Conservation (phyloP, 371 early-diverging fungal genomes). For the Chytridiales sp. region DNA sequence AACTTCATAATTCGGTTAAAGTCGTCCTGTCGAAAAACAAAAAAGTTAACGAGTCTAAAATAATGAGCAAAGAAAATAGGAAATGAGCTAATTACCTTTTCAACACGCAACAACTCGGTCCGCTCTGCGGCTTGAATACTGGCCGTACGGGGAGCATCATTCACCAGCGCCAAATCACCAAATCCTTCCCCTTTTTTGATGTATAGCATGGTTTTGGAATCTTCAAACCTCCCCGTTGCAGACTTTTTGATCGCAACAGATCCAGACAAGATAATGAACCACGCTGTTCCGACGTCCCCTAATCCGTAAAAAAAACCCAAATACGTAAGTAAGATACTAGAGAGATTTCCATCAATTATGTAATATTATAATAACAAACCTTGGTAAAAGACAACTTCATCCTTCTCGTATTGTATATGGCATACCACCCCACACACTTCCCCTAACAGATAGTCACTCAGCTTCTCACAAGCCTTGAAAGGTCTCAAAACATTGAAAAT, state of each 20-base stretch:
- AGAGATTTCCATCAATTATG: background rate
- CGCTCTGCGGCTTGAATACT: conserved; percentile 31
- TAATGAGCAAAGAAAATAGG: background rate
- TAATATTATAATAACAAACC: conserved; percentile 13
- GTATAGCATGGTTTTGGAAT: conserved; percentile 14
- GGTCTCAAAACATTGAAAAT: conserved; percentile 24
- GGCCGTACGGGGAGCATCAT: conserved; percentile 35
- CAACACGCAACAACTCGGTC: conserved; percentile 28
- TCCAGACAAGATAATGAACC: conserved; percentile 40
- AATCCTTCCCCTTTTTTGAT: conserved; percentile 31
- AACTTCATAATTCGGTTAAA: conserved; percentile 32
- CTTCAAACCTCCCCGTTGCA: conserved; percentile 20
- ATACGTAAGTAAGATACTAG: background rate
- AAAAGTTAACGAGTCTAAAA: background rate
- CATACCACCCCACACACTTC: conserved; percentile 36
- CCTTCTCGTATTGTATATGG: conserved; percentile 18
- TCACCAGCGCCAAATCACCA: conserved; percentile 38
- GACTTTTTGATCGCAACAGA: conserved; percentile 28
- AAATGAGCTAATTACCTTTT: conserved; percentile 28
- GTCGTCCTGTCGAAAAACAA: conserved; percentile 10
- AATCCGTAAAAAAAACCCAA: no score
- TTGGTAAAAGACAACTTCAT: conserved; percentile 40
- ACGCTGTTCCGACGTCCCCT: conserved; percentile 37
- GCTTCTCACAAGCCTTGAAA: conserved; percentile 24
- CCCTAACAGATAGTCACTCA: conserved; percentile 30